A percentile compares a stretch with the other conserved stretches of the same genome.
These are phyloP conservation scores for Asterionellopsis glacialis DNA, from an alignment of 108 stramenopile genomes.

Conservation along the genomic window DNA sequence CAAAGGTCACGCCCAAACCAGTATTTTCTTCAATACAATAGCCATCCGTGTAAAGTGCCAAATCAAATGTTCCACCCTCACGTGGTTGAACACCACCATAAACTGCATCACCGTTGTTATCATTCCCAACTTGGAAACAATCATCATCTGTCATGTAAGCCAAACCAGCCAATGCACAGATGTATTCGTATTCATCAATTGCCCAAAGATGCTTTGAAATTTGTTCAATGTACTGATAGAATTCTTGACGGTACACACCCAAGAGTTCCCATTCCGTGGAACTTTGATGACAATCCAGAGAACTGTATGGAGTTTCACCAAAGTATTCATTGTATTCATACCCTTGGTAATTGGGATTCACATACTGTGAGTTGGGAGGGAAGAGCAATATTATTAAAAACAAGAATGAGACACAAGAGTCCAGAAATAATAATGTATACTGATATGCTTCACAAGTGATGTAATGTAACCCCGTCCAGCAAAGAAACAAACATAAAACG, in stretches of 20 bases:
- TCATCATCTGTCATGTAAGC: slow-evolving; percentile 80
- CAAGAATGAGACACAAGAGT: no score
- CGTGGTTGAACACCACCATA: slow-evolving; percentile 63
- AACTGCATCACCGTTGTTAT: slow-evolving; percentile 41
- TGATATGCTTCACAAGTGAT: background rate
- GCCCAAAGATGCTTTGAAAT: slow-evolving; percentile 90
- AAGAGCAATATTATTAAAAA: background rate
- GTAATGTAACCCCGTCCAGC: background rate
- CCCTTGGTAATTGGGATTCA: slow-evolving; percentile 80
- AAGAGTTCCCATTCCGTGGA: slow-evolving; percentile 63
- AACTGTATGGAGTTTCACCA: slow-evolving; percentile 46
- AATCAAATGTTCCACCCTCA: slow-evolving; percentile 51
- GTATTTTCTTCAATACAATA: slow-evolving; percentile 48
- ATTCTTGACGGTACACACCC: slow-evolving; percentile 86
- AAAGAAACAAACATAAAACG: slow-evolving; percentile 18
- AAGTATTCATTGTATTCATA: slow-evolving; percentile 69
- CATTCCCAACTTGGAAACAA: slow-evolving; percentile 56
- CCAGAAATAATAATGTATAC: background rate
- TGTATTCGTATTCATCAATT: slow-evolving; percentile 83
- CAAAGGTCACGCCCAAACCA: slow-evolving; percentile 47
- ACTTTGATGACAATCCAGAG: slow-evolving; percentile 68
- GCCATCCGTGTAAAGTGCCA: slow-evolving; percentile 71
- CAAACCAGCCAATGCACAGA: slow-evolving; percentile 74
- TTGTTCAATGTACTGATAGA: slow-evolving; percentile 88
- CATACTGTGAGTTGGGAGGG: slow-evolving; percentile 42